Base-by-base conservation (phyloP, 345 rosid species). In the Acer negundo region DNA sequence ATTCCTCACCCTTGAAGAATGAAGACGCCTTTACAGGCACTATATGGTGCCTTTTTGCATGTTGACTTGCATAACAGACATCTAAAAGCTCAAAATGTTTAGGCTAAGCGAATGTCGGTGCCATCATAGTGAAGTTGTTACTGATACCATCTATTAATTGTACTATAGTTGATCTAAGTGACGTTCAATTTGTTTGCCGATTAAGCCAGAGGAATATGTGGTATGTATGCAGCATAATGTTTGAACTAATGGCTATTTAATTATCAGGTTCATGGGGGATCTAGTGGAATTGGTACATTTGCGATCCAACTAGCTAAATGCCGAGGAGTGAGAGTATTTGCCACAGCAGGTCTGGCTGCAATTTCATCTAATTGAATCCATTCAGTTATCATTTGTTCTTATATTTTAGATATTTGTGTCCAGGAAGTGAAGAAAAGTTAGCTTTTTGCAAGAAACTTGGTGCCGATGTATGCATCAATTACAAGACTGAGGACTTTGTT, bases 261-360 rank as follows among this genome's bases (percentile, higher is more conserved):
- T 55, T 86, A 74, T 56, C 80, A 92, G 95, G 85, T 95, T 85
- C 98, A 95, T 80, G 98, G 98, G 55, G 98, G 98, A 58, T 92
- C 98, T 26, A 95, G 97, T 81, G 98, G 98, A 68, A 89, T 93
- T 51, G 98, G 98, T 26, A 93, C 97, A 31, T 93, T 90, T 78
- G 97, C 94, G 23, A 89, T 95, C 83, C 97, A 95, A 86, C 89
- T 93, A 17, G 97, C 95, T 47, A 93, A 90, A 81, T 77, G 80
- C 78, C 79, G 55, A 72, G 98, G 98, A 75, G 82, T 80, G 65
- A 86, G 61, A 81, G 98, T 92, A 11, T 92, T 95, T 49, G 89
- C 90, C 77, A 92, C 98, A 20, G 99, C 99, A 89, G 98, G 98
- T 95, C 78, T 61, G 42, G 62, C 56, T 22, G 5, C 65, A 46